Evolutionary conservation across 2,329 filamentous ascomycete genomes (phyloP), one percentile per base, ranked within the genome.

Genomic region (Alternaria arbusti): DNA sequence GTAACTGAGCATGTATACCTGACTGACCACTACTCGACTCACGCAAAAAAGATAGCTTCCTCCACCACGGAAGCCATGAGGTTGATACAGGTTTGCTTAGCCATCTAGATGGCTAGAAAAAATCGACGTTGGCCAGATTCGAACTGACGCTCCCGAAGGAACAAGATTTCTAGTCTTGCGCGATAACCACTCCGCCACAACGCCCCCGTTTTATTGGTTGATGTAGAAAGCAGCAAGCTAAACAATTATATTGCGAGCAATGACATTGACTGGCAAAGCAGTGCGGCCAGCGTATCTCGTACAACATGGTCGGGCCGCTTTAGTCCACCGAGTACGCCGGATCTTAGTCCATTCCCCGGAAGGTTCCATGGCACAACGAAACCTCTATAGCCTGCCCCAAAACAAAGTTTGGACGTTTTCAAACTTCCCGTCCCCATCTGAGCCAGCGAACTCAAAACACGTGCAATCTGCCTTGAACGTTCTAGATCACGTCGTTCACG

Each of bases 101-200:
- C 20, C 20, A 20, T 3, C 20, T 20, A 20, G 20, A 20, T 32
- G 30, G 6, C 30, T 32, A 61, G n/a, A 61, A 62, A 60, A 54
- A 36, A 44, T 30, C 59, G 59, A 62, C 59, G 59, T 62, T 62
- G 59, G 59, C 59, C 59, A 62, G 59, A 62, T 62, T 62, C 59
- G 59, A 62, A 62, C 59, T 62, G 59, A 62, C 59, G 59, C 59
- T 62, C 59, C 59, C 59, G 59, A 62, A 62, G 59, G 59, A 62
- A 62, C 59, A 62, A 62, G 59, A 62, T 62, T 62, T 62, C 59
- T 62, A 62, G 59, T 62, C 59, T 62, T 62, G 59, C 59, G 59
- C 59, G 59, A 62, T 62, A 62, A 62, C 59, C 59, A 62, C 59
- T 62, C 59, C 40, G 54, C 49, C 49, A 52, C 49, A 52, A 52